phyloP scores from a whole-genome alignment of 129 eudicot genomes.

The Pittosporum tobira region DNA sequence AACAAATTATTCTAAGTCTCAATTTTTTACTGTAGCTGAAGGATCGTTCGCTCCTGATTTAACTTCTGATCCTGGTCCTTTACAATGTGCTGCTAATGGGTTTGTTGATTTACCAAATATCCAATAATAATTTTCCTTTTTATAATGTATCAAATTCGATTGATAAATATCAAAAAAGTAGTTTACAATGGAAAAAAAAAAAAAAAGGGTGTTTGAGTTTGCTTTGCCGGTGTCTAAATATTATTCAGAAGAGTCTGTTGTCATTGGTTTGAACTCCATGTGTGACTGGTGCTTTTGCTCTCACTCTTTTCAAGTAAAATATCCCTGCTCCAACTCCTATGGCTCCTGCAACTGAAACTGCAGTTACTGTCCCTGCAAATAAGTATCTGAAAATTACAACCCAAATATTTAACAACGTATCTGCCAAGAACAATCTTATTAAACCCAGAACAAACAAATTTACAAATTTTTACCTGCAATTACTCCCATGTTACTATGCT shows the following conservation, averaged over 20 bases:
- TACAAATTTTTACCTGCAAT: slow-evolving; percentile 41
- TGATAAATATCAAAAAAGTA: not conserved
- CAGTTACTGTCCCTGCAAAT: slow-evolving; percentile 58
- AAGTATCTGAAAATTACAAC: not conserved
- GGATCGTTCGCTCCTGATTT: slow-evolving; percentile 48
- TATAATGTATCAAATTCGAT: not conserved
- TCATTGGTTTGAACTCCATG: slow-evolving; percentile 92
- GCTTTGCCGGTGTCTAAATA: not conserved
- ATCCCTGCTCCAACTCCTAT: slow-evolving; percentile 76
- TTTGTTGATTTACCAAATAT: too few species aligned
- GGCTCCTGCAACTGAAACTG: slow-evolving; percentile 75
- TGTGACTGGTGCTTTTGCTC: slow-evolving; percentile 77
- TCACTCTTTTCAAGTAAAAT: slow-evolving; percentile 73
- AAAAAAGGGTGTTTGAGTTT: not conserved
- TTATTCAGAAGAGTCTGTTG: slow-evolving; percentile 63
- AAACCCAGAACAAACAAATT: not conserved
- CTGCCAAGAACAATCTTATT: not conserved
- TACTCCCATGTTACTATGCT: slow-evolving; percentile 33
- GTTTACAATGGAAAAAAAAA: not conserved
- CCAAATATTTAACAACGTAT: not conserved
- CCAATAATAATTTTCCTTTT: too few species aligned
- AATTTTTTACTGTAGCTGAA: slow-evolving; percentile 40
- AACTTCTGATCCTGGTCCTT: slow-evolving; percentile 52
- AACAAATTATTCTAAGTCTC: slow-evolving; percentile 34
- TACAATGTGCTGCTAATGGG: slow-evolving; percentile 18